A percentile compares a stretch with the other conserved stretches of the same genome.
phyloP scores from a whole-genome alignment of 208 protist species.

The Acanthamoeba healyi region DNA sequence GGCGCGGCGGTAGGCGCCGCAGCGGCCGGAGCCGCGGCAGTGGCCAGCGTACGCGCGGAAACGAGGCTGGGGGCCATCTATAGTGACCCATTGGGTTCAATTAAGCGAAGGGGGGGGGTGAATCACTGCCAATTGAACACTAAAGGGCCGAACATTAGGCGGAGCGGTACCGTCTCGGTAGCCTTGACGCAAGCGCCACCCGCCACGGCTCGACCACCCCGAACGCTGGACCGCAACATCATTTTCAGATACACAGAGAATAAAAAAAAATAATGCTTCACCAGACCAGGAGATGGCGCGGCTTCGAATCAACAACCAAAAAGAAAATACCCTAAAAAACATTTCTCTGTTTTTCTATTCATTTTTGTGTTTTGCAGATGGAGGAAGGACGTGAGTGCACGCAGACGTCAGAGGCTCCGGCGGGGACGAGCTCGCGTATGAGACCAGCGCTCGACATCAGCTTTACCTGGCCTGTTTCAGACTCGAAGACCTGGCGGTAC shows the following conservation, averaged over 20 bases:
- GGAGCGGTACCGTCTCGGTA: conserved; percentile 34
- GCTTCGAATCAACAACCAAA: not conserved
- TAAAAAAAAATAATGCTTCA: too few relatives aligned
- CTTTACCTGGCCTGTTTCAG: not conserved
- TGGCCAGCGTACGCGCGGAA: not conserved
- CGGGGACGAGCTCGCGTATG: not conserved
- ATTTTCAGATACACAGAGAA: not conserved
- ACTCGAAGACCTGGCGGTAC: not conserved
- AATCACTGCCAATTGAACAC: not conserved
- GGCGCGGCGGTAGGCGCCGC: not conserved
- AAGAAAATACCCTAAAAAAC: not conserved
- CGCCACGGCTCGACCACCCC: conserved; percentile 9
- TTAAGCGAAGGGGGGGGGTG: not conserved
- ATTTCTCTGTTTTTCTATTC: not conserved
- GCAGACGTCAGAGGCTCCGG: not conserved
- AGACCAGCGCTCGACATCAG: not conserved
- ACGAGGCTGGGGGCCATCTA: not conserved
- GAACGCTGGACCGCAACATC: conserved; percentile 45
- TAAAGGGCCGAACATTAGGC: not conserved
- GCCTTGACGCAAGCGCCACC: not conserved
- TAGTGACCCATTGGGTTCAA: not conserved
- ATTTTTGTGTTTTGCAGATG: not conserved
- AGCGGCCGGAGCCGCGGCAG: conserved; percentile 1
- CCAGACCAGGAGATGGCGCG: too few relatives aligned
- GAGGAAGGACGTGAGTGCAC: too few relatives aligned